Evolutionary conservation across 176 grass and related monocot genomes (phyloP).

Genomic region (Raddia guianensis): DNA sequence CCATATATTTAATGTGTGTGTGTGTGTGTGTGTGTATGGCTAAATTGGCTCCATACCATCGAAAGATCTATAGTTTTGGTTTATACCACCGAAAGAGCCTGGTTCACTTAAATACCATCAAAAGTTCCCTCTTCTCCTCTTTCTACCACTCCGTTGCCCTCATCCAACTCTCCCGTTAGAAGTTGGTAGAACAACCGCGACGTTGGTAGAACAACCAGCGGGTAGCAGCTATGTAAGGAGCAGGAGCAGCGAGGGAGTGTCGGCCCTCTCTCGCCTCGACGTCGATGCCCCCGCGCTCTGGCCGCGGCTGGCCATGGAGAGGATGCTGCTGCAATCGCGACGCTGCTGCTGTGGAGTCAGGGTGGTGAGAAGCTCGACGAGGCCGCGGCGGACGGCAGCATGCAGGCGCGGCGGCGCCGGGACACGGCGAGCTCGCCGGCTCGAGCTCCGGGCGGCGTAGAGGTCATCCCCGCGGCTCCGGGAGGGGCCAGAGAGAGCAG

Average conservation of each 20-base stretch:
- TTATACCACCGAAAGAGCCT: no score
- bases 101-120: no score
- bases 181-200: no score
- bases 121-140: no score
- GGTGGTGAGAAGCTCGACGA: conserved; percentile 10
- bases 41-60: no score
- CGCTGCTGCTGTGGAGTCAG: conserved; percentile 16
- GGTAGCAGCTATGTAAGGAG: no score
- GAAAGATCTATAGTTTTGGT: no score
- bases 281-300: conserved; percentile 54
- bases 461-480: conserved; percentile 79
- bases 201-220: no score
- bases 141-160: no score
- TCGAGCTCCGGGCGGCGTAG: conserved; percentile 62
- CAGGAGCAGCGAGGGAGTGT: conserved; percentile 22
- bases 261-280: conserved; percentile 49
- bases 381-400: conserved; percentile 8
- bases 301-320: conserved; percentile 17
- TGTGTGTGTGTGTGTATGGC: no score
- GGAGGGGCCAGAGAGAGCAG: conserved; percentile 87
- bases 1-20: no score
- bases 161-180: no score
- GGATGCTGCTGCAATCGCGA: not conserved
- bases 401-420: conserved; percentile 36
- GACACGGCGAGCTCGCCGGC: conserved; percentile 39